Percentiles rank a stretch among this genome's conserved stretches.
phyloP scores from a whole-genome alignment of 768 basidiomycete species.

The Lactarius hengduanensis region DNA sequence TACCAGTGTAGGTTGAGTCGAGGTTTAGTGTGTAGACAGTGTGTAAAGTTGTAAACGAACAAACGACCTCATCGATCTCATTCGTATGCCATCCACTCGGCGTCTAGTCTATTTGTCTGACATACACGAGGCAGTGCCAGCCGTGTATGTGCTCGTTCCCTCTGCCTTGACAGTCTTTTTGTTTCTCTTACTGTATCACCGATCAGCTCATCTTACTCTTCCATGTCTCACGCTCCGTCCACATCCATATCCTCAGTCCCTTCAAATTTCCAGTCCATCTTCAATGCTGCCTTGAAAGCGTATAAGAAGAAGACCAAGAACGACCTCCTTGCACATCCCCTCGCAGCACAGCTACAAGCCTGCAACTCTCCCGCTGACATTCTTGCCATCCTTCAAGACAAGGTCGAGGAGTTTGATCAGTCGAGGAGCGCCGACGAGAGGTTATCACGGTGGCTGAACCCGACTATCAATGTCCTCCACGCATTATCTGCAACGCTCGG shows the following conservation, averaged over 20 bases:
- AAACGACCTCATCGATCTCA: too few species aligned
- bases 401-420: not conserved
- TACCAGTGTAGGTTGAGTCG: too few species aligned
- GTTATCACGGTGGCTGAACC: not conserved
- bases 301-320: not conserved
- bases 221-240: not conserved
- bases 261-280: not conserved
- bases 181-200: not conserved
- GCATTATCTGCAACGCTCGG: not conserved
- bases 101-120: too few species aligned
- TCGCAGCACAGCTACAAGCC: not conserved
- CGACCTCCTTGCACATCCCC: not conserved
- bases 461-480: not conserved
- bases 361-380: not conserved
- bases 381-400: not conserved
- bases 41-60: too few species aligned
- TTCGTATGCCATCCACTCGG: too few species aligned
- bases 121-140: too few species aligned
- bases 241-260: not conserved
- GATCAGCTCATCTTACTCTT: not conserved
- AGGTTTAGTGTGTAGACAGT: too few species aligned
- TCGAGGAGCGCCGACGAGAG: not conserved
- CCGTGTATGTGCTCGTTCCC: too few species aligned
- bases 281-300: not conserved
- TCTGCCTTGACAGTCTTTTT: not conserved